Percentiles rank a stretch among this genome's conserved stretches.
These are phyloP conservation scores for Babesia divergens DNA, from an alignment of 169 alveolate genomes.

Conservation along the genomic window DNA sequence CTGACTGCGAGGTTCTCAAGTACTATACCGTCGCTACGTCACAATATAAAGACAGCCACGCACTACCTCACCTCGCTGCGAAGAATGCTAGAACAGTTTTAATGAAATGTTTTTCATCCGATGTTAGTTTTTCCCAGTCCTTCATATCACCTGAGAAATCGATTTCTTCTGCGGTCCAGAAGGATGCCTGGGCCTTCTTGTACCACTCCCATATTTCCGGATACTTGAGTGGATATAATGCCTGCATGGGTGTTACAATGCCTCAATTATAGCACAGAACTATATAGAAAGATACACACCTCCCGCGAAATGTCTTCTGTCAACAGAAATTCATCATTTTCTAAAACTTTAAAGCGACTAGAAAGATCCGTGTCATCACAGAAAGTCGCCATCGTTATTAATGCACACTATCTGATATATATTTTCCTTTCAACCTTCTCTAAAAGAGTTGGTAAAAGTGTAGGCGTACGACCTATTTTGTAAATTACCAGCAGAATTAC, in stretches of 20 bases:
- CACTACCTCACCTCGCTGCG: slow-evolving; percentile 84
- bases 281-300: not conserved
- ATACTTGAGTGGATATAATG: slow-evolving; percentile 83
- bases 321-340: slow-evolving; percentile 39
- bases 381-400: not conserved
- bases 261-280: not conserved
- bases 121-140: slow-evolving; percentile 91
- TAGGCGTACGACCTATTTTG: too few relatives aligned
- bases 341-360: slow-evolving; percentile 45
- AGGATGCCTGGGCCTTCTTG: slow-evolving; percentile 96
- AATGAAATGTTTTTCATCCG: slow-evolving; percentile 90
- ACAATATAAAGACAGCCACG: not conserved
- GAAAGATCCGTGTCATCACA: not conserved
- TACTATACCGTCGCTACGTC: slow-evolving; percentile 95
- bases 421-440: too few relatives aligned
- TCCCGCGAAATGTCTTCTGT: slow-evolving; percentile 20
- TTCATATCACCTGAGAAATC: slow-evolving; percentile 91
- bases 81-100: slow-evolving; percentile 94
- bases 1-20: slow-evolving; percentile 94
- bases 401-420: too few relatives aligned
- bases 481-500: too few relatives aligned
- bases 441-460: too few relatives aligned
- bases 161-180: slow-evolving; percentile 98
- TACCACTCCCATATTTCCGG: slow-evolving; percentile 94
- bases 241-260: not conserved